A percentile compares a stretch with the other conserved stretches of the same genome.
phyloP scores from a whole-genome alignment of 345 rosid genomes.

The Euphorbia tirucalli region DNA sequence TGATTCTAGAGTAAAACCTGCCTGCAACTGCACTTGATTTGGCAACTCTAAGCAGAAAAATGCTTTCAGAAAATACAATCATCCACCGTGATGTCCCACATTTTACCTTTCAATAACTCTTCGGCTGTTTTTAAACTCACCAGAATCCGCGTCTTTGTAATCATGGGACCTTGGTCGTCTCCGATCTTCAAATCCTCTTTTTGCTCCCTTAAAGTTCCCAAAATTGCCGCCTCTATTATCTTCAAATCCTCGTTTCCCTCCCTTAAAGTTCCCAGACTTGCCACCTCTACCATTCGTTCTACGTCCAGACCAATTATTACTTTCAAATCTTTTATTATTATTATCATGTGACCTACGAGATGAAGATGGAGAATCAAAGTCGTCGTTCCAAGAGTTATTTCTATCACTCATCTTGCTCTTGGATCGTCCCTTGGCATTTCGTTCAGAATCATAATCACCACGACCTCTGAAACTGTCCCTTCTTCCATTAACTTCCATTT shows the following conservation, averaged over 20 bases:
- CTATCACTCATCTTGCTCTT: slow-evolving; percentile 34
- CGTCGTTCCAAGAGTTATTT: slow-evolving; percentile 28
- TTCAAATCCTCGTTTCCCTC: slow-evolving; percentile 19
- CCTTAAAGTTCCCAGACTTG: slow-evolving; percentile 18
- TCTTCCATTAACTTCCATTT: slow-evolving; percentile 26
- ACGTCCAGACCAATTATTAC: slow-evolving; percentile 14
- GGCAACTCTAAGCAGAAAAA: background rate
- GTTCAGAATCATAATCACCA: slow-evolving; percentile 25
- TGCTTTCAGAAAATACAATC: background rate
- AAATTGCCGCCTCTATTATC: background rate
- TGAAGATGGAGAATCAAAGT: slow-evolving; percentile 27
- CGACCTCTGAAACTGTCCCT: slow-evolving; percentile 30
- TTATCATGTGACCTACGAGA: slow-evolving; percentile 31
- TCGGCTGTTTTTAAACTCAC: slow-evolving; percentile 49
- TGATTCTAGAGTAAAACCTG: background rate
- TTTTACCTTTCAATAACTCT: slow-evolving; percentile 54
- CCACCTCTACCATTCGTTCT: slow-evolving; percentile 19
- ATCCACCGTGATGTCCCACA: background rate
- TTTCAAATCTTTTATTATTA: slow-evolving; percentile 24
- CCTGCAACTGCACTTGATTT: background rate
- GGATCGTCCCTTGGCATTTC: slow-evolving; percentile 20
- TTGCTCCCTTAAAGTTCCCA: background rate
- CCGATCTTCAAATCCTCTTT: background rate
- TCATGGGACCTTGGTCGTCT: slow-evolving; percentile 22
- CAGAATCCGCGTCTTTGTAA: slow-evolving; percentile 17